Conservation (phyloP, 2,329 filamentous ascomycete genomes). For the Aureobasidium namibiae region DNA sequence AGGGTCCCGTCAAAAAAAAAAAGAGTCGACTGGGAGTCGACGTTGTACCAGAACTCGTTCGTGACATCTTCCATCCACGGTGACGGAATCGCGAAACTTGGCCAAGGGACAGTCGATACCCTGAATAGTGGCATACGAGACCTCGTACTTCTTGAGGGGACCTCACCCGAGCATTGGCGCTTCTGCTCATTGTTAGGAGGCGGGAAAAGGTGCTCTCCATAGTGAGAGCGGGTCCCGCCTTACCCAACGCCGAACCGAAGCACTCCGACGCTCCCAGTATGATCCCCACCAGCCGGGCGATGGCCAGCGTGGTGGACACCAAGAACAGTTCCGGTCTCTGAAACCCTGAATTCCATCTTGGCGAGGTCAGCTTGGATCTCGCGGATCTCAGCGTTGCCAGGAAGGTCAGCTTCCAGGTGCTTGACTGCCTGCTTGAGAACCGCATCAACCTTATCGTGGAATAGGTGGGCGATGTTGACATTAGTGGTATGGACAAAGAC, state of each 20-base stretch:
- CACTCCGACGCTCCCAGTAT: too few species aligned
- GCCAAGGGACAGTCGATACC: too few species aligned
- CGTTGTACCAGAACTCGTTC: too few species aligned
- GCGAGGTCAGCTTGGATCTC: neutral
- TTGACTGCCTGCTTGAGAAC: neutral
- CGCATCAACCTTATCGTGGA: too few species aligned
- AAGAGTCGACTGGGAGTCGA: too few species aligned
- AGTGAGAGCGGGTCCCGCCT: too few species aligned
- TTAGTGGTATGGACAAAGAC: neutral
- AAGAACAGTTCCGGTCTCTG: neutral
- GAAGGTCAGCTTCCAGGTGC: neutral
- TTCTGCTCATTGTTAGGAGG: slow-evolving; percentile 77
- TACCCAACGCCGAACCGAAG: too few species aligned
- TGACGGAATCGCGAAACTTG: too few species aligned
- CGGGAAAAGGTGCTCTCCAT: slow-evolving; percentile 47
- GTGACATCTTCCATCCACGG: too few species aligned
- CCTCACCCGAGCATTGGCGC: slow-evolving; percentile 79
- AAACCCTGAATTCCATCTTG: neutral
- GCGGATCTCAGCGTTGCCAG: neutral
- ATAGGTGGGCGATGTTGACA: neutral
- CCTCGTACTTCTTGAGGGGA: slow-evolving; percentile 75
- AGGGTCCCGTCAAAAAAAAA: too few species aligned
- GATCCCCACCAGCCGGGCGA: too few species aligned
- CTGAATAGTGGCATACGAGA: slow-evolving; percentile 96
- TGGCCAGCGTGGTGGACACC: neutral